Conservation (phyloP, 108 stramenopile genomes). For the Skeletonema tropicum region DNA sequence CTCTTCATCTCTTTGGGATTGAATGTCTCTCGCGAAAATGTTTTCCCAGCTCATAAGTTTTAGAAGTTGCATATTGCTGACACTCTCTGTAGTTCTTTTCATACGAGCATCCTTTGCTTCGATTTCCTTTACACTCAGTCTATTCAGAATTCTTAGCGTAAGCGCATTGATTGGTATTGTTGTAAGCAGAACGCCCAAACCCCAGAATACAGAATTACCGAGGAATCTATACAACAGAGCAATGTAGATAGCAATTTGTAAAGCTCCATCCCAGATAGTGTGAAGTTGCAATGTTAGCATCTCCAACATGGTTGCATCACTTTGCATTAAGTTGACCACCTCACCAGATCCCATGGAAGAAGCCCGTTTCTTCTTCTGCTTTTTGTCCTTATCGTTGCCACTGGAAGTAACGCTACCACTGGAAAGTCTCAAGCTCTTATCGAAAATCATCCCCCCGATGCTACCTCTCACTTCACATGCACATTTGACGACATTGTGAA, state of each 20-base stretch:
- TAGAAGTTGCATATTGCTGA: constrained; percentile 78
- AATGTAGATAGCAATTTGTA: constrained; percentile 72
- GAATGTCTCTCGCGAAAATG: constrained; percentile 63
- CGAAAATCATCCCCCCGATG: constrained; percentile 77
- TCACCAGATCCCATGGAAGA: constrained; percentile 63
- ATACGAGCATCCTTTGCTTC: constrained; percentile 79
- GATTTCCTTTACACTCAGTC: constrained; percentile 60
- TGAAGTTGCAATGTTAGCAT: constrained; percentile 78
- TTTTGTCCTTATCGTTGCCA: neutral
- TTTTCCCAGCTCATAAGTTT: constrained; percentile 79
- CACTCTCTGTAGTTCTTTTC: constrained; percentile 76
- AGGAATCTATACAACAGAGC: constrained; percentile 63
- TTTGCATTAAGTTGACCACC: constrained; percentile 87
- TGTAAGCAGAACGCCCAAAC: constrained; percentile 63
- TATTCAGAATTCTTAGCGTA: constrained; percentile 63
- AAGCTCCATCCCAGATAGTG: constrained; percentile 85
- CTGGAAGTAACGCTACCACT: constrained; percentile 38
- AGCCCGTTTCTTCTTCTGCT: constrained; percentile 20
- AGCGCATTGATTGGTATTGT: constrained; percentile 78
- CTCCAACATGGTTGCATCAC: constrained; percentile 85
- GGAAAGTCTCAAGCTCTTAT: constrained; percentile 79
- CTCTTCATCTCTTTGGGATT: constrained; percentile 62
- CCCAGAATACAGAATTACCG: constrained; percentile 63
- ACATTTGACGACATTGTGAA: constrained; percentile 75
- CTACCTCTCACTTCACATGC: constrained; percentile 77